Evolutionary conservation across 2,329 filamentous ascomycete species (phyloP), one percentile per base, ranked within the genome.

Genomic region (Ampelomyces quisqualis): DNA sequence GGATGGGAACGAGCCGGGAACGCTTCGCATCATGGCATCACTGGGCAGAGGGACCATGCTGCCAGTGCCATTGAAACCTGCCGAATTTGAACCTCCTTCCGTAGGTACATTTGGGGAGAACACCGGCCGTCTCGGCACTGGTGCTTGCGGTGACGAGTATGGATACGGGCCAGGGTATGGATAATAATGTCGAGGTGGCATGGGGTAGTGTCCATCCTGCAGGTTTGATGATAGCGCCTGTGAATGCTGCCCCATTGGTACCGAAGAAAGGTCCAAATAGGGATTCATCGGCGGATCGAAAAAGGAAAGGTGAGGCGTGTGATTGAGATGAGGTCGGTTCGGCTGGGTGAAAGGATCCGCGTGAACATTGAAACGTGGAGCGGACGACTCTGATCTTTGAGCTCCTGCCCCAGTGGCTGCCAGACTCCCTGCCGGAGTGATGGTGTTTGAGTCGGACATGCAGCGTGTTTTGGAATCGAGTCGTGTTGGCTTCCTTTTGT

Each of bases 361-460:
- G 53, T 49, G 43, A 22, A 41, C 24, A 23, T 47, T 42, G 32
- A 46, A 45, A 38, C 44, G 49, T 29, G 57, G 51, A 34, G 51
- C 43, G 41, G 57, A 38, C 22, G 51, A 35, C 27, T 55, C 56
- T 43, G 54, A 42, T 42, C 43, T 48, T 29, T 47, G 57, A 38
- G 45, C 17, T 28, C 44, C 53, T 30, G 51, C 29, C 26, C 34
- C 33, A 24, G 55, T 47, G 8, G 59, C 46, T 40, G 53, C 46
- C 17, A 47, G 47, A 45, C 37, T 35, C 46, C 52, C 58, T 27
- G 40, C 30, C 38, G 50, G 39, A 11, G 45, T n/a, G 43, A 42
- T 45, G 38, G 45, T 54, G 39, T 59, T 49, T 19, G 53, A 40
- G n/a, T 61, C 60, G 22, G 62, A 58, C 63, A 65, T 65, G 24